Base-by-base conservation (phyloP, 345 rosid genomes). In the Lepidium aucheri region DNA sequence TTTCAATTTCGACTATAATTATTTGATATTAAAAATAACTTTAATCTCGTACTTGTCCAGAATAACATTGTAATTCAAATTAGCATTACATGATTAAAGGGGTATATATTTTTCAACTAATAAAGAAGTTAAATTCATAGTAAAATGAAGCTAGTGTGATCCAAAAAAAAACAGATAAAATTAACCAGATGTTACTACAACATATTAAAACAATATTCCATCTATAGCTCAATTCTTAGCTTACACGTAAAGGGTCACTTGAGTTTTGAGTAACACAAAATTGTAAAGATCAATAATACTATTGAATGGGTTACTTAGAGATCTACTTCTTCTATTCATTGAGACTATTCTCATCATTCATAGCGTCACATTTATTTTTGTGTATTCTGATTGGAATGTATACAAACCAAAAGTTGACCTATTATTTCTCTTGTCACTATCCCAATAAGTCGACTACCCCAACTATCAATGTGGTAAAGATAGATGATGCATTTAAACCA, bases 191-290 rank as follows among this genome's bases (percentile, higher is more conserved):
- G 7, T 6, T 28, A 28, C 32, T 28, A 28, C 7, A 28, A 28
- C 7, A 28, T 28, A 1, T 28, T 28, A 1, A 28, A 55, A 14
- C 12, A 22, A 40, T 46, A 8, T 3, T 35, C 18, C 33, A 6
- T 38, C 30, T 41, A 45, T 36, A 28, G 32, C 63, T 53, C 46
- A n/a, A 55, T 68, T 56, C 92, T 80, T 84, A 38, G 84, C 90
- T 84, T 81, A 60, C 70, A 89, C 85, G 88, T 73, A 60, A 85
- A 82, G 89, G 59, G 36, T 47, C 63, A 70, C 63, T 62, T 53
- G 74, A 70, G 65, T 64, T 70, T 75, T 77, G 77, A 73, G 79
- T 70, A 72, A 35, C 78, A 64, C 79, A 12, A 51, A 63, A 65
- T 60, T 40, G 28, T 47, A 71, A 56, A 74, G 53, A 45, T 53